Conservation (phyloP, 257 asterid species). For the Solanum chiquidenum region DNA sequence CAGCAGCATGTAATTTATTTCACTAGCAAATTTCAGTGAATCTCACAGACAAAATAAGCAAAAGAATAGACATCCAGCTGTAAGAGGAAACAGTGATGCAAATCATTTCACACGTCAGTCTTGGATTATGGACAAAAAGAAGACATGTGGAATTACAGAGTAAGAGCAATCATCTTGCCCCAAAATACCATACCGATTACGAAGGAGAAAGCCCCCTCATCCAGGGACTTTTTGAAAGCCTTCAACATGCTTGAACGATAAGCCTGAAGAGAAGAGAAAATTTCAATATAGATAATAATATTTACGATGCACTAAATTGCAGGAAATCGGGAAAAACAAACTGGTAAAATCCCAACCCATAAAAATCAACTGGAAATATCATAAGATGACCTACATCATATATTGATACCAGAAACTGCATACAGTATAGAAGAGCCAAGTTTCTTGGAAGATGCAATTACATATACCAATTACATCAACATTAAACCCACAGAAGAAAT, state of each 20-base stretch:
- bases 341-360: not conserved
- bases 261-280: conserved; percentile 44
- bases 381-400: not conserved
- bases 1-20: not conserved
- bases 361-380: not conserved
- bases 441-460: not conserved
- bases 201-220: conserved; percentile 89
- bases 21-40: not conserved
- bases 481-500: not conserved
- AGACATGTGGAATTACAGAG: not conserved
- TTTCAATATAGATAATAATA: not conserved
- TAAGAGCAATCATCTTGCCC: not conserved
- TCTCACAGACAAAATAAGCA: not conserved
- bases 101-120: not conserved
- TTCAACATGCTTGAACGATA: conserved; percentile 98
- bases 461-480: no score
- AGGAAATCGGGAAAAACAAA: not conserved
- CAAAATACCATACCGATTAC: conserved; percentile 69
- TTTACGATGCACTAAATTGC: not conserved
- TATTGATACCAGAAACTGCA: not conserved
- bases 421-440: not conserved
- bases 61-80: not conserved
- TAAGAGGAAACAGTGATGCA: not conserved
- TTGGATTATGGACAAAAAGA: conserved; percentile 2
- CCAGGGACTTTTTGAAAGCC: conserved; percentile 96